Percentiles rank a stretch among this genome's conserved stretches.
Conservation (phyloP, 2,329 filamentous ascomycete genomes). For the Boeremia exigua region DNA sequence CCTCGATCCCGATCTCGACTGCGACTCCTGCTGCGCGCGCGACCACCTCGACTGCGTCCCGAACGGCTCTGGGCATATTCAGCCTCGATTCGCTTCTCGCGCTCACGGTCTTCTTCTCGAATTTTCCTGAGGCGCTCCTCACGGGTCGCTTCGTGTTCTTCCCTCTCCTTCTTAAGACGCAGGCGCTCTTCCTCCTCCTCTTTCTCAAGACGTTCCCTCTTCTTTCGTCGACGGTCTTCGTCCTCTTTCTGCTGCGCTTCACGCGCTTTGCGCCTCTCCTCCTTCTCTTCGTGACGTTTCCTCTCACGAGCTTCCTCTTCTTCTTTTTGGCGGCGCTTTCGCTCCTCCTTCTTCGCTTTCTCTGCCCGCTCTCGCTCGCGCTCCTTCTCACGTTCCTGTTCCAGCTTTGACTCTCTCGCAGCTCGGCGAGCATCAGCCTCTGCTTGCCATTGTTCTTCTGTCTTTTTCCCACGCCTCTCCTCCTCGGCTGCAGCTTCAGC, state of each 20-base stretch:
- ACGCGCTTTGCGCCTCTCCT: constrained; percentile 44
- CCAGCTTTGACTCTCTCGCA: constrained; percentile 67
- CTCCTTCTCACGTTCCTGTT: constrained; percentile 67
- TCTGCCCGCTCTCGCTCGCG: constrained; percentile 60
- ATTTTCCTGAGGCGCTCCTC: constrained; percentile 51
- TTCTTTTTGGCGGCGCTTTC: constrained; percentile 57
- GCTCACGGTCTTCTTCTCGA: constrained; percentile 43
- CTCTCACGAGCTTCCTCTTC: constrained; percentile 54
- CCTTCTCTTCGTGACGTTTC: constrained; percentile 55
- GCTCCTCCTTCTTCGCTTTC: constrained; percentile 63
- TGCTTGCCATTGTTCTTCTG: constrained; percentile 74
- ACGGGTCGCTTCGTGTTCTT: constrained; percentile 52
- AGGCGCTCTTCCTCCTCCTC: constrained; percentile 59
- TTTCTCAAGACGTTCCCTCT: constrained; percentile 39
- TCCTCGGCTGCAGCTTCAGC: constrained; percentile 72
- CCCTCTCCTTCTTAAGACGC: constrained; percentile 53
- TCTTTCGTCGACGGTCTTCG: constrained; percentile 39
- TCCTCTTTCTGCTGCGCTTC: constrained; percentile 41
- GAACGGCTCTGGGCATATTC: constrained; percentile 61
- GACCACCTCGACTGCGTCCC: constrained; percentile 38
- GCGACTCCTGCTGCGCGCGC: constrained; percentile 37
- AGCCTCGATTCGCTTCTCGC: constrained; percentile 48
- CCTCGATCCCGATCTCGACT: constrained; percentile 32
- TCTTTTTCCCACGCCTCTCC: constrained; percentile 69
- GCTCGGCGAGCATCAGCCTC: constrained; percentile 67